A percentile compares a stretch with the other conserved stretches of the same genome.
These are phyloP conservation scores for Backusella sp. DNA, from an alignment of 192 early-diverging fungal species.

Conservation along the genomic window DNA sequence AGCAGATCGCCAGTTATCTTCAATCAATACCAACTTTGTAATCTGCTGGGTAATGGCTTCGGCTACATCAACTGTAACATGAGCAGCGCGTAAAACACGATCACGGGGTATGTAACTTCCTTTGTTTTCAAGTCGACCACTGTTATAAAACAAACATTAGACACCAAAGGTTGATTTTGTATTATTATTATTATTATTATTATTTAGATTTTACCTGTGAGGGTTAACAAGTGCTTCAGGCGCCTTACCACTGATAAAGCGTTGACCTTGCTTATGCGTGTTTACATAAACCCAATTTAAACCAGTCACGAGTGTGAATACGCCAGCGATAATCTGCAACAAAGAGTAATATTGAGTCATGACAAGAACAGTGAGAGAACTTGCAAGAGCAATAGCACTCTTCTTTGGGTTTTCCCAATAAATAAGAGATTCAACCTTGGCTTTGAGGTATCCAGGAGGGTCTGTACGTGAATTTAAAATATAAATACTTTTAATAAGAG, in stretches of 20 bases:
- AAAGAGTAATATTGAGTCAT: conserved; percentile 38
- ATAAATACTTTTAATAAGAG: background rate
- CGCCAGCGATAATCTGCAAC: conserved; percentile 25
- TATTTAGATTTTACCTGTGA: conserved; percentile 21
- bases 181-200: background rate
- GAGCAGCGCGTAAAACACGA: conserved; percentile 22
- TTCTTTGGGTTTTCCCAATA: conserved; percentile 36
- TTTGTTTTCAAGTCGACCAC: conserved; percentile 20
- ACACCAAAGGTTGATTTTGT: background rate
- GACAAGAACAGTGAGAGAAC: conserved; percentile 20
- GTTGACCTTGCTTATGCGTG: conserved; percentile 26
- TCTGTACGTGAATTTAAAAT: conserved; percentile 5
- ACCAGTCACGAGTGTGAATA: conserved; percentile 35
- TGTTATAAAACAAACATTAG: conserved; percentile 7
- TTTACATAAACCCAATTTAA: conserved; percentile 40
- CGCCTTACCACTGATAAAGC: conserved; percentile 20
- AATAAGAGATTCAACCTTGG: conserved; percentile 26
- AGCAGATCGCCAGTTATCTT: conserved; percentile 30
- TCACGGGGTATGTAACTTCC: conserved; percentile 28
- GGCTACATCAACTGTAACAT: conserved; percentile 28
- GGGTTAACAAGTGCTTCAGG: conserved; percentile 24
- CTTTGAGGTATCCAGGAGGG: conserved; percentile 24
- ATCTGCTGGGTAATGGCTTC: conserved; percentile 26
- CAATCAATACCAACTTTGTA: conserved; percentile 33
- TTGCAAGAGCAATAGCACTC: conserved; percentile 14